Percentiles rank a stretch among this genome's conserved stretches.
Evolutionary conservation across 768 basidiomycete genomes (phyloP).

Genomic region (Heimioporus sp.): DNA sequence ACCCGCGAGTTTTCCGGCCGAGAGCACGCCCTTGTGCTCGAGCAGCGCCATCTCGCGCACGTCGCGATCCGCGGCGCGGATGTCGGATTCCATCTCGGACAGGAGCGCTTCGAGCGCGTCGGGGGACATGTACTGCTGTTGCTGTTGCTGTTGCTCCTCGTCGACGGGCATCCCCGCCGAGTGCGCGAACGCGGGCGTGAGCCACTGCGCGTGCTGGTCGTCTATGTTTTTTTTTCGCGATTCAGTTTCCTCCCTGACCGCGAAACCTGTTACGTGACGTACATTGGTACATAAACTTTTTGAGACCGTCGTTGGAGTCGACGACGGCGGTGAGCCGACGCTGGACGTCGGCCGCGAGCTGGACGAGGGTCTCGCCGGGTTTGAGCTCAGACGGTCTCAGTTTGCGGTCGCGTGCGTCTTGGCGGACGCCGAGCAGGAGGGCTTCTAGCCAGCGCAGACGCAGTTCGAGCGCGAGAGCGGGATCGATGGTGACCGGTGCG

Average conservation of each 20-base stretch:
- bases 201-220: constrained; percentile 69
- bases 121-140: constrained; percentile 63
- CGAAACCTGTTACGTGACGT: no score
- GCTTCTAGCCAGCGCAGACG: constrained; percentile 81
- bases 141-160: no score
- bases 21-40: constrained; percentile 67
- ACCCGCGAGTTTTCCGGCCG: constrained; percentile 72
- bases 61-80: constrained; percentile 79
- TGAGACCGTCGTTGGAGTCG: constrained; percentile 67
- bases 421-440: constrained; percentile 63
- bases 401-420: constrained; percentile 43
- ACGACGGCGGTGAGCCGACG: constrained; percentile 54
- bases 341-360: constrained; percentile 62
- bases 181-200: constrained; percentile 75
- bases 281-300: constrained; percentile 77
- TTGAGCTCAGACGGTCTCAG: constrained; percentile 40
- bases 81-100: constrained; percentile 79
- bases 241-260: no score
- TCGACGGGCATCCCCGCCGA: constrained; percentile 52
- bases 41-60: constrained; percentile 74
- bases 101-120: constrained; percentile 70
- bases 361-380: constrained; percentile 54
- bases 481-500: constrained; percentile 45
- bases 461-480: constrained; percentile 68
- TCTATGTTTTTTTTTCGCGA: constrained; percentile 42